Evolutionary conservation across 1,284 basidiomycete species (phyloP).

Genomic region (Papiliotrema laurentii): DNA sequence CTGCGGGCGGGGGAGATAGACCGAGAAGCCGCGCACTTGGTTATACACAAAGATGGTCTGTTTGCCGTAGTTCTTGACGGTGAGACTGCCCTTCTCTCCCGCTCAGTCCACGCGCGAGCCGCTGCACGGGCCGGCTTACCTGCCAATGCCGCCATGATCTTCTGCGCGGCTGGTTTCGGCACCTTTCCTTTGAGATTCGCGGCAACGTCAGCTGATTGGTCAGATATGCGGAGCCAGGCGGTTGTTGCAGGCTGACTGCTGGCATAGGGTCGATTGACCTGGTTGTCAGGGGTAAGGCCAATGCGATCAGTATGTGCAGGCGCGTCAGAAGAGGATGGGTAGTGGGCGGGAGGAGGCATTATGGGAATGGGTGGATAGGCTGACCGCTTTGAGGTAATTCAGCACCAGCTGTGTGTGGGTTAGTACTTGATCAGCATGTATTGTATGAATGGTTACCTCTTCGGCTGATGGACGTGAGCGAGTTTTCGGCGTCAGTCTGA

Average conservation of each 20-base stretch:
- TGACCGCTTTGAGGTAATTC: constrained; percentile 40
- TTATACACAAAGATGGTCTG: constrained; percentile 55
- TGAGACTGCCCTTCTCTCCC: constrained; percentile 40
- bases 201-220: constrained; percentile 62
- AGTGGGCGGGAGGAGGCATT: neutral
- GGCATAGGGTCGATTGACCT: constrained; percentile 42
- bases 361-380: neutral
- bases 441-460: constrained; percentile 26
- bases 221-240: neutral
- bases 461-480: constrained; percentile 30
- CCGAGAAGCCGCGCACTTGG: constrained; percentile 26
- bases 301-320: neutral
- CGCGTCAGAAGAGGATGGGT: neutral
- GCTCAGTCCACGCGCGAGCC: neutral
- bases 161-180: constrained; percentile 72
- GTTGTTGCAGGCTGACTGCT: constrained; percentile 43
- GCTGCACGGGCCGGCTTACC: constrained; percentile 48
- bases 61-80: constrained; percentile 59
- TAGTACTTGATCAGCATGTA: no score
- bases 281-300: neutral
- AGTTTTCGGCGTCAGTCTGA: neutral
- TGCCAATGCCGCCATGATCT: constrained; percentile 69
- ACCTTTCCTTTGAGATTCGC: constrained; percentile 82
- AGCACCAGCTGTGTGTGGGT: constrained; percentile 40
- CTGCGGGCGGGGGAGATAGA: neutral